phyloP scores from a whole-genome alignment of 1,284 basidiomycete species.

The Kalmanozyma brasiliensis region DNA sequence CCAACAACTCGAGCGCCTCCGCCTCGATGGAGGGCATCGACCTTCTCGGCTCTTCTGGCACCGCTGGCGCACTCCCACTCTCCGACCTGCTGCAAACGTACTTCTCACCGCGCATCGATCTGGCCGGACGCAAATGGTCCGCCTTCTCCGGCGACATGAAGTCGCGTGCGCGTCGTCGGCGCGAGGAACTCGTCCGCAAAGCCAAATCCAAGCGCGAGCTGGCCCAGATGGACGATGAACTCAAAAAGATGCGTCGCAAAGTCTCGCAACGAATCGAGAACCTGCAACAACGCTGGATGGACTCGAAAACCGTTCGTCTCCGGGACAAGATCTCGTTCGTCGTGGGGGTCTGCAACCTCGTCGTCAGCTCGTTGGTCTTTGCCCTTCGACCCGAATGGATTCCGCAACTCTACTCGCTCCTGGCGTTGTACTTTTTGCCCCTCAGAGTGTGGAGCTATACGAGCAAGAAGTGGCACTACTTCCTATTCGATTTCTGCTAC shows the following conservation, averaged over 20 bases:
- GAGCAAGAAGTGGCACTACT: constrained; percentile 73
- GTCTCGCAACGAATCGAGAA: constrained; percentile 79
- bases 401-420: constrained; percentile 80
- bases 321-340: constrained; percentile 77
- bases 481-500: constrained; percentile 77
- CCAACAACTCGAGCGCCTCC: constrained; percentile 31
- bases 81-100: constrained; percentile 76
- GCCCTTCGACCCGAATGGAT: constrained; percentile 80
- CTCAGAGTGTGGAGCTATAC: constrained; percentile 75
- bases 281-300: constrained; percentile 81
- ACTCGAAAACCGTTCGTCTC: constrained; percentile 84
- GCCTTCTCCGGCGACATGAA: constrained; percentile 85
- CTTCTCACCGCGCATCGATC: constrained; percentile 88
- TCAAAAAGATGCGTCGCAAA: constrained; percentile 80
- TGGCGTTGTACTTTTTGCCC: constrained; percentile 80
- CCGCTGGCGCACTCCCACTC: constrained; percentile 21
- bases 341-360: constrained; percentile 76
- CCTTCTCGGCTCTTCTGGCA: constrained; percentile 23
- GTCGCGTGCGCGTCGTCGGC: constrained; percentile 72
- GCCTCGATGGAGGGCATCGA: constrained; percentile 43
- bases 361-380: constrained; percentile 76
- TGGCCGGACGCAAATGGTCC: constrained; percentile 85
- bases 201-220: constrained; percentile 72
- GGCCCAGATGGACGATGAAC: constrained; percentile 81
- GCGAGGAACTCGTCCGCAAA: constrained; percentile 76